A percentile compares a stretch with the other conserved stretches of the same genome.
These are phyloP conservation scores for Aspergillus sclerotioniger DNA, from an alignment of 495 filamentous ascomycete species.

Conservation along the genomic window DNA sequence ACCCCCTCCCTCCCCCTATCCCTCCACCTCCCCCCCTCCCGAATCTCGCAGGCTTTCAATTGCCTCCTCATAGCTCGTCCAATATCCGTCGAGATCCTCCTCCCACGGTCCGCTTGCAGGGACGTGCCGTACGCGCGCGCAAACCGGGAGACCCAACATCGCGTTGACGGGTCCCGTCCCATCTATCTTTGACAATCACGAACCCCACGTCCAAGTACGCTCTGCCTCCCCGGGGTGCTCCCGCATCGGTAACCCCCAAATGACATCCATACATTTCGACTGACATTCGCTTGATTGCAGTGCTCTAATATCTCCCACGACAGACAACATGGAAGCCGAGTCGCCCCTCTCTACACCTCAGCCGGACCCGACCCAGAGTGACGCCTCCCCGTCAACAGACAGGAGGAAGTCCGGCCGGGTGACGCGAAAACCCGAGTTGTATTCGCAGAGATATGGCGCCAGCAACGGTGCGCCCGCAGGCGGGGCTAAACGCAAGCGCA, in stretches of 20 bases:
- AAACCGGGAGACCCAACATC: slow-evolving; percentile 17
- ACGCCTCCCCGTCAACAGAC: slow-evolving; percentile 47
- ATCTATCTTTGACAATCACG: background rate
- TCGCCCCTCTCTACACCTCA: slow-evolving; percentile 29
- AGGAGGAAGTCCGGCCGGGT: slow-evolving; percentile 80
- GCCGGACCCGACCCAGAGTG: slow-evolving; percentile 19
- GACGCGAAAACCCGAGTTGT: slow-evolving; percentile 69
- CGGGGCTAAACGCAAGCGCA: slow-evolving; percentile 56
- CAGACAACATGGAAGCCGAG: slow-evolving; percentile 37
- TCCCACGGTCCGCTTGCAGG: background rate
- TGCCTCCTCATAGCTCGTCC: background rate
- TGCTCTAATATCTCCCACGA: background rate
- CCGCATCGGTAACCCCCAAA: background rate
- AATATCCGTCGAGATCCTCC: background rate
- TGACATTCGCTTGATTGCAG: background rate
- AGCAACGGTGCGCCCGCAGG: slow-evolving; percentile 29
- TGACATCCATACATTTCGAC: background rate
- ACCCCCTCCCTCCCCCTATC: slow-evolving; percentile 8
- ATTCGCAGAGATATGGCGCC: slow-evolving; percentile 45
- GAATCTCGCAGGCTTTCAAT: background rate
- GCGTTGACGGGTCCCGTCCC: slow-evolving; percentile 16
- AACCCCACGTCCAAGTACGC: slow-evolving; percentile 16
- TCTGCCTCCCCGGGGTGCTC: background rate
- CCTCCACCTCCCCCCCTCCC: slow-evolving; percentile 14
- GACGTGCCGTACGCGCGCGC: slow-evolving; percentile 12